These are phyloP conservation scores for Calendula officinalis DNA, from an alignment of 129 eudicot species.

Conservation along the genomic window DNA sequence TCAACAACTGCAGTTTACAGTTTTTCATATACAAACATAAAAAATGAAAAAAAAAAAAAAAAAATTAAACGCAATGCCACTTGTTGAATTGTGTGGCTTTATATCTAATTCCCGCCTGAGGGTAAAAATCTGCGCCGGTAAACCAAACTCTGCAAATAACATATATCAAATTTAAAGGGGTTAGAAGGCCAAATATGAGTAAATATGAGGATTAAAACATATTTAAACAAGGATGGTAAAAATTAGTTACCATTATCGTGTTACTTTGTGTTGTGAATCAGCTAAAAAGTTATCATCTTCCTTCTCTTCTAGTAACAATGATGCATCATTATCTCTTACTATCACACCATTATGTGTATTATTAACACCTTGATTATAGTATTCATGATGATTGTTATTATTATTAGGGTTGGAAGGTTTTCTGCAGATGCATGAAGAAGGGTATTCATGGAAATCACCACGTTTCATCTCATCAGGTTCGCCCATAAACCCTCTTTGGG, in stretches of 20 bases:
- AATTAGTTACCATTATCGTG: constrained; percentile 23
- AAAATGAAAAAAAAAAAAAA: neutral
- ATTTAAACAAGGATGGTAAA: neutral
- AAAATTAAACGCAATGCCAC: constrained; percentile 9
- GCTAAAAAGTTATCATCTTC: constrained; percentile 45
- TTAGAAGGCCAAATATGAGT: neutral
- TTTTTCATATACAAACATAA: constrained; percentile 17
- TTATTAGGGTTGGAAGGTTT: constrained; percentile 34
- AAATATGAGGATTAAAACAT: neutral
- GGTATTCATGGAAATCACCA: constrained; percentile 80
- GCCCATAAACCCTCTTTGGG: constrained; percentile 95
- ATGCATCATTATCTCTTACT: constrained; percentile 15
- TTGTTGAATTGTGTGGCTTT: constrained; percentile 25
- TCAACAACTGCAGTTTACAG: neutral
- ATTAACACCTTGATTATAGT: constrained; percentile 26
- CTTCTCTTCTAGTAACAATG: constrained; percentile 38
- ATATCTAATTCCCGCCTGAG: constrained; percentile 9
- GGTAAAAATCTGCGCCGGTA: neutral
- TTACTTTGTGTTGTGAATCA: constrained; percentile 27
- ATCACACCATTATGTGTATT: constrained; percentile 2
- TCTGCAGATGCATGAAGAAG: constrained; percentile 80
- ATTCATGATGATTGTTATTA: too few relatives aligned
- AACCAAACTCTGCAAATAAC: constrained; percentile 27
- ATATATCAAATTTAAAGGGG: constrained; percentile 8
- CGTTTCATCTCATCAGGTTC: constrained; percentile 89